A percentile compares a stretch with the other conserved stretches of the same genome.
phyloP scores from a whole-genome alignment of 768 basidiomycete genomes.

The Kwoniella sp. region DNA sequence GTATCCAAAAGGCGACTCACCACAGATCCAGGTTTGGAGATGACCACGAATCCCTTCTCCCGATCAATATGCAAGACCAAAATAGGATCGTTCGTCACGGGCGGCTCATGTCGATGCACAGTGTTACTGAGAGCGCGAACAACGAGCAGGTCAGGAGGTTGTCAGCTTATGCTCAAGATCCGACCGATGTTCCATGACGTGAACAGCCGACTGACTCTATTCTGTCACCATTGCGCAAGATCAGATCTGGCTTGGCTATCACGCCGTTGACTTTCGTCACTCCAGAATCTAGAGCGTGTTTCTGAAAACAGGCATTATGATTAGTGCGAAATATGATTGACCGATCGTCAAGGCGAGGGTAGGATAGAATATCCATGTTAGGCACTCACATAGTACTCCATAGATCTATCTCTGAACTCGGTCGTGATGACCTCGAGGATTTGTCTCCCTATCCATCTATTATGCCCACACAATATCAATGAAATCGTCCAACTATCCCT shows the following conservation, averaged over 20 bases:
- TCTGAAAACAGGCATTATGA: constrained; percentile 54
- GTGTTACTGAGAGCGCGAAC: constrained; percentile 68
- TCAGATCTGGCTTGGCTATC: constrained; percentile 73
- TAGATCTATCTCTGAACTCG: constrained; percentile 87
- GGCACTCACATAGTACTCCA: constrained; percentile 88
- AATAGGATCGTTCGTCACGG: constrained; percentile 81
- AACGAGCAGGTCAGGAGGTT: not conserved
- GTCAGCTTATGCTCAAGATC: constrained; percentile 3
- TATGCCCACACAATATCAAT: not conserved
- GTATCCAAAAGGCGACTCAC: constrained; percentile 64
- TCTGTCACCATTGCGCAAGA: constrained; percentile 82
- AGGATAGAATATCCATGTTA: no score
- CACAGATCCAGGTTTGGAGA: constrained; percentile 95
- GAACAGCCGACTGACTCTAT: constrained; percentile 68
- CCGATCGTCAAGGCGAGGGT: not conserved
- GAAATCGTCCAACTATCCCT: not conserved
- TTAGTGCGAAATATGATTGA: no score
- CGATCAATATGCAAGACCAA: constrained; percentile 75
- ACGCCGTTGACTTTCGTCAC: constrained; percentile 95
- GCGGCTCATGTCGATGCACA: constrained; percentile 96
- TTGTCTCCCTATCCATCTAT: constrained; percentile 76
- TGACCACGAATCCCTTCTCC: constrained; percentile 80
- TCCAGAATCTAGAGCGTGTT: constrained; percentile 80
- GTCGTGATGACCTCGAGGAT: constrained; percentile 89
- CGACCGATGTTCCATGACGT: not conserved